Evolutionary conservation across 202 grass and related monocot genomes (phyloP).

Genomic region (Carex arenaria): DNA sequence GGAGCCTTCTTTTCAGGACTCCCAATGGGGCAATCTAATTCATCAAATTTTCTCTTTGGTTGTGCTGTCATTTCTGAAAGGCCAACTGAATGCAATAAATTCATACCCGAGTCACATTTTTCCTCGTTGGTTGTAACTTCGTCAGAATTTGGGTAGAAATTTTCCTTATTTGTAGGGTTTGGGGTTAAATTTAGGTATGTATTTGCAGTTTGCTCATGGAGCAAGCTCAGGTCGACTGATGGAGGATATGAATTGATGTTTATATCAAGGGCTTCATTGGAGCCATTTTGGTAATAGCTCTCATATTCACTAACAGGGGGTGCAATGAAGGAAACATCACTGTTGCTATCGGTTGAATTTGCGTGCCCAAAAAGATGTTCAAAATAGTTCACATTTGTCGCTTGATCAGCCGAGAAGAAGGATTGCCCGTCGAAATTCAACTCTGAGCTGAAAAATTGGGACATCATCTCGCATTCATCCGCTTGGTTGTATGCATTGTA

Average conservation of each 20-base stretch:
- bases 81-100: slow-evolving; percentile 22
- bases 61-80: slow-evolving; percentile 25
- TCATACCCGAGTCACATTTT: slow-evolving; percentile 33
- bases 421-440: slow-evolving; percentile 29
- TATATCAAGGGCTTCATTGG: slow-evolving; percentile 38
- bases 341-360: slow-evolving; percentile 33
- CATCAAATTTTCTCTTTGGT: slow-evolving; percentile 30
- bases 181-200: slow-evolving; percentile 36
- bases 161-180: slow-evolving; percentile 23
- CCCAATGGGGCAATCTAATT: slow-evolving; percentile 23
- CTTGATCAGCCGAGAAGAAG: slow-evolving; percentile 41
- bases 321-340: slow-evolving; percentile 22
- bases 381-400: slow-evolving; percentile 32
- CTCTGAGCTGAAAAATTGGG: slow-evolving; percentile 40
- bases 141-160: slow-evolving; percentile 15
- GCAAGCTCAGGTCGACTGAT: slow-evolving; percentile 36
- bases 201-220: slow-evolving; percentile 37
- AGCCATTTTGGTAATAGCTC: slow-evolving; percentile 36
- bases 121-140: slow-evolving; percentile 30
- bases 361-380: slow-evolving; percentile 35
- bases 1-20: slow-evolving; percentile 4
- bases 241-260: slow-evolving; percentile 25
- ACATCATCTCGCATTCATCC: slow-evolving; percentile 49
- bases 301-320: slow-evolving; percentile 31
- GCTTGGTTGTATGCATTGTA: slow-evolving; percentile 28